phyloP scores from a whole-genome alignment of 768 basidiomycete genomes.

The Lyophyllum decastes region DNA sequence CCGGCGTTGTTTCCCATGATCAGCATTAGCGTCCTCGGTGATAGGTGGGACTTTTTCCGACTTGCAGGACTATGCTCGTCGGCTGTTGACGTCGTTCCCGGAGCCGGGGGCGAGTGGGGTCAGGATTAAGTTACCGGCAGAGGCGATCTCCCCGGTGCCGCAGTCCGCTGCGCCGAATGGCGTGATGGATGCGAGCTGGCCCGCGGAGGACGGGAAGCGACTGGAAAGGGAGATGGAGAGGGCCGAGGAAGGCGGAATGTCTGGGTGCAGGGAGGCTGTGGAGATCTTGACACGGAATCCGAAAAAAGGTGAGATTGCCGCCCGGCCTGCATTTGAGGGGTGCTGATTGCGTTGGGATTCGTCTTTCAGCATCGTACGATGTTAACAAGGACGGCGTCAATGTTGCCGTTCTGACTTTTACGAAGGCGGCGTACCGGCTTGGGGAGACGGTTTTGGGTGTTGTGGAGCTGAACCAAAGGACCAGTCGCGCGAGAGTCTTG shows the following conservation, averaged over 20 bases:
- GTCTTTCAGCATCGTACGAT: conserved; percentile 79
- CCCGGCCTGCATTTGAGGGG: background rate
- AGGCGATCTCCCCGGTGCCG: conserved; percentile 24
- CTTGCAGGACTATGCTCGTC: conserved; percentile 53
- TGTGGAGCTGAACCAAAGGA: conserved; percentile 79
- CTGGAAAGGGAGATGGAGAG: conserved; percentile 30
- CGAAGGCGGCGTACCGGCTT: conserved; percentile 87
- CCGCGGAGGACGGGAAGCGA: conserved; percentile 30
- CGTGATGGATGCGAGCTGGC: conserved; percentile 22
- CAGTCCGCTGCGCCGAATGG: conserved; percentile 24
- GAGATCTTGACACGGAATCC: conserved; percentile 89
- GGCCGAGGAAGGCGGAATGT: conserved; percentile 46
- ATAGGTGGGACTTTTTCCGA: conserved; percentile 41
- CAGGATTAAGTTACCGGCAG: conserved; percentile 25
- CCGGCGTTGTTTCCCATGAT: conserved; percentile 2
- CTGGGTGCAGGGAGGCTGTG: conserved; percentile 80
- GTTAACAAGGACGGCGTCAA: conserved; percentile 90
- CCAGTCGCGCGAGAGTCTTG: conserved; percentile 73
- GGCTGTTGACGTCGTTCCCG: conserved; percentile 49
- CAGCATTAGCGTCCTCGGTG: conserved; percentile 14
- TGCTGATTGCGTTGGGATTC: background rate
- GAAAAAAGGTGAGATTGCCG: conserved; percentile 68
- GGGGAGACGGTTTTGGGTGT: conserved; percentile 92
- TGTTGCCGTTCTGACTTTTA: conserved; percentile 89
- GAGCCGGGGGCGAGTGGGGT: conserved; percentile 27